Conservation (phyloP, 2,329 filamentous ascomycete species). For the Ophiostoma tasmaniense region DNA sequence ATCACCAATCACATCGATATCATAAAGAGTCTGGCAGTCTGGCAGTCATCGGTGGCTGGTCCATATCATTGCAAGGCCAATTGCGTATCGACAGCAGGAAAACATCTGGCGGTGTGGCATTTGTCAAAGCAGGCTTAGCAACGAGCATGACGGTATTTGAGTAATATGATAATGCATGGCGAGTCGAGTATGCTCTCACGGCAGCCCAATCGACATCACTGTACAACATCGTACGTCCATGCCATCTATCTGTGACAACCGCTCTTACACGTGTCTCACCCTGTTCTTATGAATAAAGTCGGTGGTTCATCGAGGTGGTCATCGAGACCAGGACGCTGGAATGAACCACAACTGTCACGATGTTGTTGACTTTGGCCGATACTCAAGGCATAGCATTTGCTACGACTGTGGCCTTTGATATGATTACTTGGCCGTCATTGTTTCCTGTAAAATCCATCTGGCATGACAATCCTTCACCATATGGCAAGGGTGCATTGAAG, state of each 20-base stretch:
- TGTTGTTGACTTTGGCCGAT: background rate
- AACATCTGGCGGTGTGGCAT: too few species aligned
- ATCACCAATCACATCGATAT: background rate
- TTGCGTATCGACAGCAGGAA: too few species aligned
- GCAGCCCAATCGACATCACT: background rate
- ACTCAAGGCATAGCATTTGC: background rate
- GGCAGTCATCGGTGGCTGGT: background rate
- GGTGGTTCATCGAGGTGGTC: too few species aligned
- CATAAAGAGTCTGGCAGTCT: background rate
- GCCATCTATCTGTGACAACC: background rate
- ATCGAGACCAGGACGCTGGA: background rate
- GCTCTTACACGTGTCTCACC: background rate
- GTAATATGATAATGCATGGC: background rate
- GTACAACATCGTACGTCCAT: background rate
- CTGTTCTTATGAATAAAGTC: too few species aligned
- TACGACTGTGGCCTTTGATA: background rate
- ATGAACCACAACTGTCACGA: background rate
- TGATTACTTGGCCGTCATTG: background rate
- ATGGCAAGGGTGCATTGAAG: background rate
- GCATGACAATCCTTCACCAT: background rate
- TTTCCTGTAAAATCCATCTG: background rate
- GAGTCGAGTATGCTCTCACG: background rate
- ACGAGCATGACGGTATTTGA: background rate
- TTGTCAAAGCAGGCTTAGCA: background rate
- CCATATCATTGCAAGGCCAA: too few species aligned